Evolutionary conservation across 371 early-diverging fungal genomes (phyloP).

Genomic region (Blakeslea trispora): DNA sequence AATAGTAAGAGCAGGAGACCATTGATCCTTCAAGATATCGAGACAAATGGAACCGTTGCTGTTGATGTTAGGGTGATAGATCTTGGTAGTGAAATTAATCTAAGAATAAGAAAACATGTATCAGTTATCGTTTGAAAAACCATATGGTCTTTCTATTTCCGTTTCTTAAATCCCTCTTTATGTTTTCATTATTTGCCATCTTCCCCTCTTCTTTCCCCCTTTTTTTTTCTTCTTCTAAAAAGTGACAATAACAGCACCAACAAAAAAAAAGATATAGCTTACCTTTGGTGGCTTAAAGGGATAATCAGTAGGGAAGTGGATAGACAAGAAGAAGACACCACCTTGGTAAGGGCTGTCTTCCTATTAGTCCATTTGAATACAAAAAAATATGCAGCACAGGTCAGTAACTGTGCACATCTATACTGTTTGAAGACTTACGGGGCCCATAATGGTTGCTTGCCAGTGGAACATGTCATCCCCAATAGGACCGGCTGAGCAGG

Average conservation of each 20-base stretch:
- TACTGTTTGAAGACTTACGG: conserved; percentile 30
- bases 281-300: conserved; percentile 99
- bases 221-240: background rate
- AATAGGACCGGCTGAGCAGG: conserved; percentile 92
- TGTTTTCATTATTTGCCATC: too few species aligned
- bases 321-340: conserved; percentile 97
- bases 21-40: conserved; percentile 98
- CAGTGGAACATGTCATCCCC: conserved; percentile 91
- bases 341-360: conserved; percentile 76
- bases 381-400: too few species aligned
- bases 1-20: conserved; percentile 99
- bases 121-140: too few species aligned
- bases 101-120: conserved; percentile 16
- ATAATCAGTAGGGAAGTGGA: conserved; percentile 99
- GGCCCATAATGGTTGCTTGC: conserved; percentile 97
- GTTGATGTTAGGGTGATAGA: conserved; percentile 99
- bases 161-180: too few species aligned
- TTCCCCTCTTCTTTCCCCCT: too few species aligned
- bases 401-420: background rate
- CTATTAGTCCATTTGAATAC: conserved; percentile 2
- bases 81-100: conserved; percentile 95
- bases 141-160: too few species aligned
- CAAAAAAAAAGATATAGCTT: conserved; percentile 10
- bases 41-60: conserved; percentile 98
- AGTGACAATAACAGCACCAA: background rate